Base-by-base conservation (phyloP, 805 yeast species). In the Candida suzukii region DNA sequence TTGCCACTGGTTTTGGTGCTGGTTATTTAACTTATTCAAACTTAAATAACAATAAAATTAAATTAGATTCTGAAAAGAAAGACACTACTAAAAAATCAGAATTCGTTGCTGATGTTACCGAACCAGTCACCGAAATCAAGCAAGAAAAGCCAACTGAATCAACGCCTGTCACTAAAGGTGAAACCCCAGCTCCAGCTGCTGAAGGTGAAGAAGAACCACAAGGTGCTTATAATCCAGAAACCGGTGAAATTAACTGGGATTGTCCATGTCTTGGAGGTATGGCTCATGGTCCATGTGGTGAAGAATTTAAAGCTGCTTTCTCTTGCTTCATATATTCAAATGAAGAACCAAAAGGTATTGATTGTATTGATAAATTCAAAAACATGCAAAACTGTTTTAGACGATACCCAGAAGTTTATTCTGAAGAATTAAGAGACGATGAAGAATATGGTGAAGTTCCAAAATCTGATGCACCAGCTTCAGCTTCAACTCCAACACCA, bases 231-330 rank as follows among this genome's bases (percentile, higher is more conserved):
- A 78, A 91, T 67, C 97, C 97, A 25, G 95, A 86, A 56, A 93
- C 99, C 3, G 99, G 99, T 25, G 98, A 91, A 61, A 93, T 93
- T 66, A 91, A 93, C 76, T 93, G 99, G 99, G 98, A 93, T 59
- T 93, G 99, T 64, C 98, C 99, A n/a, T 91, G 98, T 64, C 71
- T 93, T 38, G 99, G 98, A 27, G 99, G 99, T 33, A 88, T 93
- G 97, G 98, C 99, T 26, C 74, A 90, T 50, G 99, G 99, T 0
- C 98, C 99, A 42, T 93, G 99, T 68, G 99, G 99, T 43, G 90
- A 81, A 54, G 95, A 88, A 66, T 88, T 88, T 71, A 88, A 86
- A 67, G 88, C 77, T 40, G 98, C 99, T 0, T 93, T 93, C 62
- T 74, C 95, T 10, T 93, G 99, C 63, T 93, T 93, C 58, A 91